These are phyloP conservation scores for Sarocladiaceae sp. DNA, from an alignment of 2,329 filamentous ascomycete genomes.

Conservation along the genomic window DNA sequence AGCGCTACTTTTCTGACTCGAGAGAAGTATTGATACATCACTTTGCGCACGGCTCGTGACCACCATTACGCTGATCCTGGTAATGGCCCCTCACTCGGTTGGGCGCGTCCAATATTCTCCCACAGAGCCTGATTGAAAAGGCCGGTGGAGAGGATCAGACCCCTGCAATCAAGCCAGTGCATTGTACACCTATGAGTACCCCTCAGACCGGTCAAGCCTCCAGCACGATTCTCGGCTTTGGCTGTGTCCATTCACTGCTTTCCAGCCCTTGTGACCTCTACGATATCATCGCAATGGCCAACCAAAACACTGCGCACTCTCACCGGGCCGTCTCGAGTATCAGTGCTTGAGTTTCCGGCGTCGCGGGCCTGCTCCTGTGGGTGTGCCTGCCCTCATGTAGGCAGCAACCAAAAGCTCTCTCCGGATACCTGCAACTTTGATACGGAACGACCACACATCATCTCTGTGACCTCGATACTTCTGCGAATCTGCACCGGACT, in stretches of 20 bases:
- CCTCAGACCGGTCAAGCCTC: slow-evolving; percentile 9
- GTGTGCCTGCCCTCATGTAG: neutral
- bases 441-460: neutral
- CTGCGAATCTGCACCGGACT: neutral
- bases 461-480: neutral
- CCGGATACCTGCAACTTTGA: neutral
- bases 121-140: slow-evolving; percentile 1
- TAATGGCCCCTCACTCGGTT: slow-evolving; percentile 1
- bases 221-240: slow-evolving; percentile 3
- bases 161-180: neutral
- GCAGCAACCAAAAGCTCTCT: neutral
- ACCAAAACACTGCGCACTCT: neutral
- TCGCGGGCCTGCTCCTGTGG: neutral
- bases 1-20: neutral
- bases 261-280: neutral
- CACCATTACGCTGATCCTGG: neutral
- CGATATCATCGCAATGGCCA: slow-evolving; percentile 4
- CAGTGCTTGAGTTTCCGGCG: neutral
- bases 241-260: neutral
- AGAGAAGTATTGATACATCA: neutral
- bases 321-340: neutral
- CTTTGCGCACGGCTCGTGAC: neutral
- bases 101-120: neutral
- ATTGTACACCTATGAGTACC: neutral
- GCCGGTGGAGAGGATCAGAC: neutral